Evolutionary conservation across 2,329 filamentous ascomycete species (phyloP).

Genomic region (Ophiocordyceps camponoti-rufipedis): DNA sequence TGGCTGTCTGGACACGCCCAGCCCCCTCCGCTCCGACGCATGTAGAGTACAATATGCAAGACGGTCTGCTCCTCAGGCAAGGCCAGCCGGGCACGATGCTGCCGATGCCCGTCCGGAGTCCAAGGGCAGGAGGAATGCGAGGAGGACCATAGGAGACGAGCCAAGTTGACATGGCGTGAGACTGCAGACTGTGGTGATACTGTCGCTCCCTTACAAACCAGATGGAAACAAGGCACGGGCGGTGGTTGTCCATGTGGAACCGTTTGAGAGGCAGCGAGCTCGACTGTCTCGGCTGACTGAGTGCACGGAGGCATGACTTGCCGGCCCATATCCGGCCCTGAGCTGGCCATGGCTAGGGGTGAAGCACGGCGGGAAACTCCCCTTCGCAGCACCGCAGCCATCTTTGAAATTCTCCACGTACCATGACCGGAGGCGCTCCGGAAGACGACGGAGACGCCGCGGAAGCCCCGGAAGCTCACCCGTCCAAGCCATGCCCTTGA

Average conservation of each 20-base stretch:
- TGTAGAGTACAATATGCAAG: background rate
- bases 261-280: slow-evolving; percentile 1
- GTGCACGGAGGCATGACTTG: background rate
- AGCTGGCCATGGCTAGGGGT: background rate
- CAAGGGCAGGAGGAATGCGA: background rate
- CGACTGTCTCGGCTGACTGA: slow-evolving; percentile 3
- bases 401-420: too few species aligned
- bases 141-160: background rate
- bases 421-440: background rate
- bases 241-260: slow-evolving; percentile 6
- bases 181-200: slow-evolving; percentile 1
- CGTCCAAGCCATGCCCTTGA: too few species aligned
- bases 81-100: background rate
- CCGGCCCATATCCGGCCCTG: background rate
- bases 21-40: background rate
- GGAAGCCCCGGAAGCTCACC: background rate
- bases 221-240: slow-evolving; percentile 2
- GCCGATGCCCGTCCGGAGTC: background rate
- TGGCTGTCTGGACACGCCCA: background rate
- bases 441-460: background rate
- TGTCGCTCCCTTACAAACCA: background rate
- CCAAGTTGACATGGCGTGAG: background rate
- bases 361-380: background rate
- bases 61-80: background rate
- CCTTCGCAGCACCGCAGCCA: background rate